Base-by-base conservation (phyloP, 2,329 filamentous ascomycete genomes). In the Colletotrichum tabaci region DNA sequence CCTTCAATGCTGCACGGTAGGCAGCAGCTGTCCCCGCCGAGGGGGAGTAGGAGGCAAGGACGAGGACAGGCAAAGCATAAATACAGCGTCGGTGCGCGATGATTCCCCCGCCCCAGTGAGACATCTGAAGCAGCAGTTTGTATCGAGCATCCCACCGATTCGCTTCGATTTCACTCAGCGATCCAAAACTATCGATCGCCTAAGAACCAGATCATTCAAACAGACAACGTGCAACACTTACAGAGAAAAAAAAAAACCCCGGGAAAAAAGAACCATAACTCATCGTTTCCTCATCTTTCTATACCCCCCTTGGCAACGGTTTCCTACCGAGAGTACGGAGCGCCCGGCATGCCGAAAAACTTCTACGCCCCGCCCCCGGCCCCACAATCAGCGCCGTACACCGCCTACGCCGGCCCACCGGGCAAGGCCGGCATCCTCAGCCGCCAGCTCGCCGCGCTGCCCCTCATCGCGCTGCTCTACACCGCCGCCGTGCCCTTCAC, bases 401-500 rank as follows among this genome's bases (percentile, higher is more conserved):
- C 61, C 26, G 50, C 68, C 15, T 42, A 38, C 42, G 53, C 65
- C 58, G 58, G 26, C 6, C 66, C 66, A 6, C 70, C 66, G 4
- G 13, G 60, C 53, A 49, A 21, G 5, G 13, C 40, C 16, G 49
- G 38, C 18, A 35, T 73, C 18, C 61, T 66, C 60, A 46, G 63
- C 23, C 75, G 74, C 57, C 64, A 57, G 12, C 46, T 72, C 10
- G 67, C 71, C 26, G 67, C 75, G 55, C 58, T 76, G 18, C 58
- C 61, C 9, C 74, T 76, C 30, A 72, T 74, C 23, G 30, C 74
- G 10, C 74, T 75, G 1, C 72, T 76, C 12, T 76, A 74, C 71
- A 74, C 72, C 38, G 74, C 75, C 61, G 71, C 74, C 30, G 72
- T 68, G 4, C 75, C 75, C 16, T 76, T 76, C 67, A 74, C 64